Evolutionary conservation across 2,329 filamentous ascomycete species (phyloP), one percentile per base, ranked within the genome.

Genomic region (Fusarium camptoceras): DNA sequence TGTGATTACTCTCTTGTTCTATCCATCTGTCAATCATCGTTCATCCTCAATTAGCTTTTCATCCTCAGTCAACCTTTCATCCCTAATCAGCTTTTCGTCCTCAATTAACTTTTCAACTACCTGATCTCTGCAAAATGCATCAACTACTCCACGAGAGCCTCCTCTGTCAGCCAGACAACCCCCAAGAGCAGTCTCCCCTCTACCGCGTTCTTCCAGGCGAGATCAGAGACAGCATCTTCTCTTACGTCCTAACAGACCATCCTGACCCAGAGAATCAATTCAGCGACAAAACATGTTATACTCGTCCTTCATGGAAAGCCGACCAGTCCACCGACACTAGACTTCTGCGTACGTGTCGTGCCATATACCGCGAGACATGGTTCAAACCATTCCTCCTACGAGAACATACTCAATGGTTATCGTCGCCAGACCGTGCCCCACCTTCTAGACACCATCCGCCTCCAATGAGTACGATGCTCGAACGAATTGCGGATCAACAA

Each of bases 221-320:
- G 72, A 69, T 88, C 16, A 83, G 86, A 57, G 78, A 79, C 63
- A 71, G 76, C 3, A 85, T 88, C 50, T 88, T 85, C 71, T 60
- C 75, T 12, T 77, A 76, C 46, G 80, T 76, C 1, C 73, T 86
- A 6, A 75, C 79, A 8, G 80, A 81, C 30, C 81, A 78, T 31
- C 77, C 80, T 12, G 81, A 83, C 42, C 70, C 75, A 7, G 58
- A 66, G 2, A 56, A 53, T 2, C 67, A 64, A 2, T 82, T 81
- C 72, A 51, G 25, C 1, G 44, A 59, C 9, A 56, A 75, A 5
- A 79, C 81, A 6, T 81, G 76, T 69, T 85, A 80, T 69, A 74
- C 75, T 11, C 76, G 83, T 4, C 83, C 83, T 0, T 77, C 78
- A 1, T 83, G 83, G 71, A 76, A 74, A 20, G 79, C 81, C 1